A percentile compares a stretch with the other conserved stretches of the same genome.
phyloP scores from a whole-genome alignment of 192 early-diverging fungal species.

The Pilaira anomala region DNA sequence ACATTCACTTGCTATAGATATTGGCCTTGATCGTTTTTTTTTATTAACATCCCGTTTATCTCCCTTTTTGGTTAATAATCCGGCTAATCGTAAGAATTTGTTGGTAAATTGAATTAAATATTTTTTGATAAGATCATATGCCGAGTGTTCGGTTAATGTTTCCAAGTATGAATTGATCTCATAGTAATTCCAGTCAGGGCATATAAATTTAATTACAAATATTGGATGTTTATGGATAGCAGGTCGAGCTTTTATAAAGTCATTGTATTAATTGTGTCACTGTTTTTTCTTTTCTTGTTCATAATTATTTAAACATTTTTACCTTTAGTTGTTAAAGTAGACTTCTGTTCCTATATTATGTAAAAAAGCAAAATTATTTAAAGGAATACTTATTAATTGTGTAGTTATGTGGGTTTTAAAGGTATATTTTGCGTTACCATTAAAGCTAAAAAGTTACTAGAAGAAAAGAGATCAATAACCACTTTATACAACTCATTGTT shows the following conservation, averaged over 20 bases:
- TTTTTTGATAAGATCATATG: background rate
- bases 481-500: slow-evolving; percentile 36
- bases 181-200: slow-evolving; percentile 27
- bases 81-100: background rate
- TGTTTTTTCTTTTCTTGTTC: too few species aligned
- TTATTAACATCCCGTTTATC: too few species aligned
- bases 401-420: too few species aligned
- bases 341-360: background rate
- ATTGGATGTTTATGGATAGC: slow-evolving; percentile 41
- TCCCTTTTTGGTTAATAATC: too few species aligned
- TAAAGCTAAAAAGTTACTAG: slow-evolving; percentile 28
- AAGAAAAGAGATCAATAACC: slow-evolving; percentile 38
- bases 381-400: too few species aligned
- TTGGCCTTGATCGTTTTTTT: too few species aligned
- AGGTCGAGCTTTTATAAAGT: too few species aligned
- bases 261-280: too few species aligned
- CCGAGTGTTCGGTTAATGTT: background rate
- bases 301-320: background rate
- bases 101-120: background rate
- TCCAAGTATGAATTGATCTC: slow-evolving; percentile 4
- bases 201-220: slow-evolving; percentile 51
- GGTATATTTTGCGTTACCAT: background rate
- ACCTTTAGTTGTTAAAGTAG: slow-evolving; percentile 2
- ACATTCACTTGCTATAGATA: too few species aligned
- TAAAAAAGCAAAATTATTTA: background rate